Evolutionary conservation across 495 filamentous ascomycete species (phyloP).

Genomic region (Xylaria acuta): DNA sequence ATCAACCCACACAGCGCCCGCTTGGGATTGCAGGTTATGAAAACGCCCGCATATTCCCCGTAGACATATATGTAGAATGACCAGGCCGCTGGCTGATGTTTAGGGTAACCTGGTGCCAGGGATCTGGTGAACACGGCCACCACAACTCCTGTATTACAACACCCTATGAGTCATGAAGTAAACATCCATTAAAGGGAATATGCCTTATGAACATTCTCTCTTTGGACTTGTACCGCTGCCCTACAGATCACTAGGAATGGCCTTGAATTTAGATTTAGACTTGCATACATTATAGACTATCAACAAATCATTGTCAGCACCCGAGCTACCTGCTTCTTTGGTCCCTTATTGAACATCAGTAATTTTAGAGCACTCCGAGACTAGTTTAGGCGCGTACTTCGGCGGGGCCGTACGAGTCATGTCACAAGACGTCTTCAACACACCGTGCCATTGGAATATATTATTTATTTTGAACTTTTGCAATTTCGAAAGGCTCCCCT

Average conservation of each 20-base stretch:
- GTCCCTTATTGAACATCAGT: neutral
- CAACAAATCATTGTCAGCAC: neutral
- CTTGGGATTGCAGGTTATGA: neutral
- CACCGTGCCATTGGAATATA: neutral
- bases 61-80: neutral
- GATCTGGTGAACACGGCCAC: neutral
- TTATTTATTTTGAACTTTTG: slow-evolving; percentile 9
- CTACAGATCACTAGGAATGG: too few species aligned
- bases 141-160: neutral
- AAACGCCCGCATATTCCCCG: neutral
- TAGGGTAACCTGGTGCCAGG: neutral
- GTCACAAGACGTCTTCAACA: neutral
- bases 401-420: neutral
- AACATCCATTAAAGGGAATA: neutral
- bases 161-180: neutral
- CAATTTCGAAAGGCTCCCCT: neutral
- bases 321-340: neutral
- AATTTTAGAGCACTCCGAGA: neutral
- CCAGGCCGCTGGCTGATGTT: neutral
- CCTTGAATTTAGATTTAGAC: neutral
- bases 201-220: neutral
- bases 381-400: neutral
- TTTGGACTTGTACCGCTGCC: neutral
- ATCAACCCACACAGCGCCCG: neutral
- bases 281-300: neutral